Conservation (phyloP, 2,329 filamentous ascomycete genomes). For the Ciborinia camelliae region DNA sequence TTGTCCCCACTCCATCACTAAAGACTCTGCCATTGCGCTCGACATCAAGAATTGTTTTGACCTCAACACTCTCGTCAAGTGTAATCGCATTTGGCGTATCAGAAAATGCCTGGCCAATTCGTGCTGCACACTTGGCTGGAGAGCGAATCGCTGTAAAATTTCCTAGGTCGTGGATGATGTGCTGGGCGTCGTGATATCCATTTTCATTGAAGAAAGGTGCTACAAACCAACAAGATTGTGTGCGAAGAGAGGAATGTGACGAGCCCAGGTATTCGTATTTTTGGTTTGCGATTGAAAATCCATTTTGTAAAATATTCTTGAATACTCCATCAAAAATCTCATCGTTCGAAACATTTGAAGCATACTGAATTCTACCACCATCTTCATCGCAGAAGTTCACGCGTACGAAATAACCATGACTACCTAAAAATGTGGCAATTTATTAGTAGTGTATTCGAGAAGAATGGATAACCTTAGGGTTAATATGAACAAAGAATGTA, state of each 20-base stretch:
- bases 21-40: conserved; percentile 58
- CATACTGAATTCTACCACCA: conserved; percentile 59
- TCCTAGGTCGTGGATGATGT: conserved; percentile 46
- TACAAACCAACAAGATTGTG: conserved; percentile 68
- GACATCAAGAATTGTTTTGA: conserved; percentile 50
- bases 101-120: conserved; percentile 66
- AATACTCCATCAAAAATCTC: conserved; percentile 57
- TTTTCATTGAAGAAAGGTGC: conserved; percentile 44
- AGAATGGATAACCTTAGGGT: accelerated
- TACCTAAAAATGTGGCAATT: not conserved
- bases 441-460: not conserved
- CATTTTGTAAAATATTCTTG: conserved; percentile 52
- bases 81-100: conserved; percentile 66
- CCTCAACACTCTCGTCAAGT: conserved; percentile 37
- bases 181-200: conserved; percentile 36
- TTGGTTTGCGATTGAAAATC: conserved; percentile 62
- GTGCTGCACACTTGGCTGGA: conserved; percentile 56
- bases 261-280: conserved; percentile 69
- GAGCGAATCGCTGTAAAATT: conserved; percentile 50
- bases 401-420: conserved; percentile 61
- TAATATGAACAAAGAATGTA: not conserved
- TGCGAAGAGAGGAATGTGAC: conserved; percentile 72
- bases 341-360: conserved; percentile 49
- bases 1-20: conserved; percentile 75
- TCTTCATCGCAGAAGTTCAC: conserved; percentile 75